These are phyloP conservation scores for Hemerocallis citrina DNA, from an alignment of 106 monocot species.

Conservation along the genomic window DNA sequence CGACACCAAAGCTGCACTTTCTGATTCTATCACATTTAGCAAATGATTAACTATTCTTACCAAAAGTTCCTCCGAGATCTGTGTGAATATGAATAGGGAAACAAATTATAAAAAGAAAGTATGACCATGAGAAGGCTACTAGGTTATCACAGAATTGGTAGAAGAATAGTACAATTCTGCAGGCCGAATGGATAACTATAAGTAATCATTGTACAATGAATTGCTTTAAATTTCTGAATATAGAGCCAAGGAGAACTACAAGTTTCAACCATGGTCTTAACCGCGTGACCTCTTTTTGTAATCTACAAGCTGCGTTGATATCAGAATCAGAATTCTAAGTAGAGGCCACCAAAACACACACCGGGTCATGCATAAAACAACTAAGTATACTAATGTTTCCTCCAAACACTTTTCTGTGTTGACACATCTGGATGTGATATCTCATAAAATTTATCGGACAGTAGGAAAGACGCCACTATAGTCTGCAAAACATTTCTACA, in stretches of 20 bases:
- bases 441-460: background rate
- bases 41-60: constrained; percentile 34
- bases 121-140: background rate
- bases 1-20: constrained; percentile 56
- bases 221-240: background rate
- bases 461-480: background rate
- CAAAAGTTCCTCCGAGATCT: constrained; percentile 53
- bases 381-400: background rate
- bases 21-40: constrained; percentile 58
- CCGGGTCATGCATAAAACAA: background rate
- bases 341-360: background rate
- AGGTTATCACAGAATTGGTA: background rate
- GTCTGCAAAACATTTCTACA: background rate
- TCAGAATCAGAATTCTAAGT: background rate
- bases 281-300: background rate
- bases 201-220: background rate
- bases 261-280: background rate
- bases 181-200: background rate
- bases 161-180: background rate
- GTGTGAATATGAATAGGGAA: constrained; percentile 6
- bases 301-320: background rate
- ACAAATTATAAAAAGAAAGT: background rate
- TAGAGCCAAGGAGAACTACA: background rate
- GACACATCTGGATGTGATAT: background rate
- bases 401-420: background rate